These are phyloP conservation scores for Aspergillus viridinutans DNA, from an alignment of 2,329 filamentous ascomycete species.

Conservation along the genomic window DNA sequence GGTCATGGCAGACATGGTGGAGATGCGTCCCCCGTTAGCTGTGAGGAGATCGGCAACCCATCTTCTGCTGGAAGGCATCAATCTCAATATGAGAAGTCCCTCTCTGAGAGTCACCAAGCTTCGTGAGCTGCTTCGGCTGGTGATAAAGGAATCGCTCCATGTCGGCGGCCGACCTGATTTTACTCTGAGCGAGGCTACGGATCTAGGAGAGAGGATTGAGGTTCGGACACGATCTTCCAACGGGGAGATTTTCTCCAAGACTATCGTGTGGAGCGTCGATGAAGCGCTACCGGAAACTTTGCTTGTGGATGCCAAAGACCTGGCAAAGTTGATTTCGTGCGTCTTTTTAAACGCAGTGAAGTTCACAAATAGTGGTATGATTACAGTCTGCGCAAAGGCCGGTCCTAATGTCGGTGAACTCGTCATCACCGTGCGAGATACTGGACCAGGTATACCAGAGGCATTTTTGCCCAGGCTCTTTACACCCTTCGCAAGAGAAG, in stretches of 20 bases:
- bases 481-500: conserved; percentile 65
- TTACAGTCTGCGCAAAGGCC: conserved; percentile 53
- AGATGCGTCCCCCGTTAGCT: conserved; percentile 32
- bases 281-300: conserved; percentile 44
- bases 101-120: conserved; percentile 42
- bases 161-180: conserved; percentile 47
- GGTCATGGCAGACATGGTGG: conserved; percentile 36
- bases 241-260: conserved; percentile 41
- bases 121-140: conserved; percentile 42
- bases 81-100: conserved; percentile 31
- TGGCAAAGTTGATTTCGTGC: conserved; percentile 61
- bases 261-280: conserved; percentile 47
- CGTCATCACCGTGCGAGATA: conserved; percentile 60
- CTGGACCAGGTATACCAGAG: conserved; percentile 63
- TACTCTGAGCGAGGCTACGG: conserved; percentile 41
- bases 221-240: conserved; percentile 43
- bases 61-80: conserved; percentile 33
- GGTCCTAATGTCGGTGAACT: conserved; percentile 52
- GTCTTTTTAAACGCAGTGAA: conserved; percentile 66
- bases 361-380: conserved; percentile 62
- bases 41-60: conserved; percentile 34
- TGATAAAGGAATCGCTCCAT: conserved; percentile 47
- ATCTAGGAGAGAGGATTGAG: conserved; percentile 44
- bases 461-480: conserved; percentile 64
- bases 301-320: conserved; percentile 57